Evolutionary conservation across 805 yeast species (phyloP).

Genomic region (Metschnikowia hibisci): DNA sequence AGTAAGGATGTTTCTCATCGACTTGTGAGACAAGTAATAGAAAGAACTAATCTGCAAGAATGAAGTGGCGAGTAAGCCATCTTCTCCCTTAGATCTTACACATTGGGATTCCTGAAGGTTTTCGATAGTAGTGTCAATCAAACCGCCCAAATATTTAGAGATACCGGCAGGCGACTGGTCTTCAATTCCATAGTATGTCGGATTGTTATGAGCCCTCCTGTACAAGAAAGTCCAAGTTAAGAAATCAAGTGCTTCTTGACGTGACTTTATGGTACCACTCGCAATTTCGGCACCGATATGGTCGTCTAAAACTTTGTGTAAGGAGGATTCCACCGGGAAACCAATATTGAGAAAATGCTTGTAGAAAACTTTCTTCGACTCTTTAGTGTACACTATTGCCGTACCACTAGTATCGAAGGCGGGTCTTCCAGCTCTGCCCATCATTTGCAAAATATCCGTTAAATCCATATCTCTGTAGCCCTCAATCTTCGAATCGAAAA

Average conservation of each 20-base stretch:
- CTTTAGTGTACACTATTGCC: constrained; percentile 67
- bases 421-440: constrained; percentile 85
- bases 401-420: constrained; percentile 74
- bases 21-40: constrained; percentile 88
- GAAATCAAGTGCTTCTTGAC: constrained; percentile 72
- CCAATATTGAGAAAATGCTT: constrained; percentile 76
- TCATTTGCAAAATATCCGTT: constrained; percentile 78
- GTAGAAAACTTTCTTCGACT: constrained; percentile 68
- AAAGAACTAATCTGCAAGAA: constrained; percentile 82
- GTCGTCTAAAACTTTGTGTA: constrained; percentile 72
- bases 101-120: constrained; percentile 73
- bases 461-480: constrained; percentile 69
- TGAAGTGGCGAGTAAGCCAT: constrained; percentile 64
- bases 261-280: constrained; percentile 58
- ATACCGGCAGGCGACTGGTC: constrained; percentile 56
- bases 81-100: constrained; percentile 47
- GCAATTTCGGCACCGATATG: constrained; percentile 81
- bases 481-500: constrained; percentile 45
- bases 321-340: constrained; percentile 77
- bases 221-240: constrained; percentile 73
- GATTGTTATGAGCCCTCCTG: constrained; percentile 72
- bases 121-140: constrained; percentile 66
- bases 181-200: constrained; percentile 71
- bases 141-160: constrained; percentile 51
- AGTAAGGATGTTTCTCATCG: constrained; percentile 52